phyloP scores from a whole-genome alignment of 495 filamentous ascomycete species.

The Xylaria flabelliformis region DNA sequence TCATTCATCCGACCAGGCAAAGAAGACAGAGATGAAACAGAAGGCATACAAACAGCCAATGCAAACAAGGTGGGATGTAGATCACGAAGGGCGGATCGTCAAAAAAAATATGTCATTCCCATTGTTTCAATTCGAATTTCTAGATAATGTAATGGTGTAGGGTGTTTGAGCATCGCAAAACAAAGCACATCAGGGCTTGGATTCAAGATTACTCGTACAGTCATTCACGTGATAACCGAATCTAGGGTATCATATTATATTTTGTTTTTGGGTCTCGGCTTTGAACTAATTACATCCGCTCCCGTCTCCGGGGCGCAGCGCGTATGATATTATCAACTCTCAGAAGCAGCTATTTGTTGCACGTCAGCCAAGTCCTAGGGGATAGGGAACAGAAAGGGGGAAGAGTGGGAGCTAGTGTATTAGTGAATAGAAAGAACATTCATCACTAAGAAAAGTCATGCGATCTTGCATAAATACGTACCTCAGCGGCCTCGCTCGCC shows the following conservation, averaged over 20 bases:
- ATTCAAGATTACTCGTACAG: not conserved
- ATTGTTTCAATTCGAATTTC: not conserved
- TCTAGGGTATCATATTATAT: not conserved
- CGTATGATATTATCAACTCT: slow-evolving; percentile 89
- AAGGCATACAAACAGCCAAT: too few species aligned
- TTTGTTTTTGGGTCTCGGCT: not conserved
- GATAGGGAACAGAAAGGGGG: not conserved
- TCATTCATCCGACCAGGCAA: too few species aligned
- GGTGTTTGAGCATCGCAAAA: not conserved
- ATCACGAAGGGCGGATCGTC: not conserved
- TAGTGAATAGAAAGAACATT: not conserved
- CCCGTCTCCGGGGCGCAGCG: slow-evolving; percentile 74
- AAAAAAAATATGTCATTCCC: not conserved
- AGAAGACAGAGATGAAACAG: too few species aligned
- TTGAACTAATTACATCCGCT: slow-evolving; percentile 51
- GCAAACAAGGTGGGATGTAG: too few species aligned
- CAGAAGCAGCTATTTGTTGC: slow-evolving; percentile 65
- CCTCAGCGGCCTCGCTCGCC: slow-evolving; percentile 95
- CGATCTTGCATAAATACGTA: slow-evolving; percentile 49
- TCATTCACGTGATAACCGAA: not conserved
- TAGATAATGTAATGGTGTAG: not conserved
- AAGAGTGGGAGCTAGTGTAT: not conserved
- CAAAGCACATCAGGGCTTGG: too few species aligned
- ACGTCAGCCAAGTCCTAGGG: slow-evolving; percentile 15
- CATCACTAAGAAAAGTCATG: not conserved